Conservation (phyloP, 169 alveolate species). For the Plasmodium falciparum region DNA sequence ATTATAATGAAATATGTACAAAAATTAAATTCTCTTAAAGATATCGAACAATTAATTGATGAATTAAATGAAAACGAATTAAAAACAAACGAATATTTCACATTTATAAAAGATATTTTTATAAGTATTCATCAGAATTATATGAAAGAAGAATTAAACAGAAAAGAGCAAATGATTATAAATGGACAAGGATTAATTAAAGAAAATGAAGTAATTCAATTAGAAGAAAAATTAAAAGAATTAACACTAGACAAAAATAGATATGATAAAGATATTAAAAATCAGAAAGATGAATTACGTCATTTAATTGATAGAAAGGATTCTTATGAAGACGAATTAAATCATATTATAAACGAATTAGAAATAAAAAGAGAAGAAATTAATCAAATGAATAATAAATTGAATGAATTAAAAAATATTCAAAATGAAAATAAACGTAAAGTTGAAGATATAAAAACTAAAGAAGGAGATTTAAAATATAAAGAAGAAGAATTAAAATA, state of each 20-base stretch:
- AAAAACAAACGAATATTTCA: conserved; percentile 29
- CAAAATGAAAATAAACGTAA: too few relatives aligned
- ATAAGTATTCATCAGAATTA: conserved; percentile 22
- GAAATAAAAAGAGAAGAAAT: conserved; percentile 17
- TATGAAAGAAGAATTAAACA: conserved; percentile 18
- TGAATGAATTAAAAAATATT: conserved; percentile 19
- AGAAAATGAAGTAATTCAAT: conserved; percentile 3
- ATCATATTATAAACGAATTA: conserved; percentile 16
- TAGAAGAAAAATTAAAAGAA: conserved; percentile 32
- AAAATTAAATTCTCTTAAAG: conserved; percentile 1
- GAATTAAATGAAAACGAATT: conserved; percentile 14
- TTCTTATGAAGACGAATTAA: conserved; percentile 20
- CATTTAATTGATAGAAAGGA: conserved; percentile 30
- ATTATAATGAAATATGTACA: conserved; percentile 30
- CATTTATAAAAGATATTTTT: conserved; percentile 40
- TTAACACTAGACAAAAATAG: conserved; percentile 15
- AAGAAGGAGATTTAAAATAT: conserved; percentile 6
- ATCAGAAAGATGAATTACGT: conserved; percentile 19
- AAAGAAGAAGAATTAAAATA: background rate
- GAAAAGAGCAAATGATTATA: background rate
- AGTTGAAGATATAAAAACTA: background rate
- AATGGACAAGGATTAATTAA: background rate
- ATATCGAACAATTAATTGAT: conserved; percentile 17
- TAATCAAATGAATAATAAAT: background rate
- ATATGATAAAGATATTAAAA: conserved; percentile 11